Base-by-base conservation (phyloP, 495 filamentous ascomycete species). In the Penicillium argentinense region DNA sequence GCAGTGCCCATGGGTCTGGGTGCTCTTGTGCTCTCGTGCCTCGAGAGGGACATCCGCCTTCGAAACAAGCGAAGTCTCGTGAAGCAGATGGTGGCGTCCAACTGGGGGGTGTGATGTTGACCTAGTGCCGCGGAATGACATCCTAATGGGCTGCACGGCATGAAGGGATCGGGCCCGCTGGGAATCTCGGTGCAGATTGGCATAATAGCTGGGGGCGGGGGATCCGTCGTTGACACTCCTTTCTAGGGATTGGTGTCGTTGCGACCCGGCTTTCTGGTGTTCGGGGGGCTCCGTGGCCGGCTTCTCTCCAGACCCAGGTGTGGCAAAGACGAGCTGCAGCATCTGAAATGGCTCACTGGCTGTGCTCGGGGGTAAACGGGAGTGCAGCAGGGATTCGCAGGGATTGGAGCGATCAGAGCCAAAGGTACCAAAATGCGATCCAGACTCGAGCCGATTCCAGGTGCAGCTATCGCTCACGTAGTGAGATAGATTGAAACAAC, bases 391-490 rank as follows among this genome's bases (percentile, higher is more conserved):
- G 39, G 38, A 38, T 42, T 29, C n/a, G n/a, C n/a, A n/a, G n/a
- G n/a, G 30, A 9, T 22, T 18, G 25, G 12, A 27, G n/a, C 11
- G 25, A 14, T 1, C 19, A 12, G 1, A 23, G 29, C 36, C 53
- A 48, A 51, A 51, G 47, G 53, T 51, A 56, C 44, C 22, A n/a
- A n/a, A 22, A 16, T 11, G 9, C 12, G 38, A 44, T 43, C 47
- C 53, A 51, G 47, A 43, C 53, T 52, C 40, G 41, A 53, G 41
- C 45, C 54, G 37, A 53, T 53, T 27, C 47, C n/a, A n/a, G n/a
- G n/a, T 40, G 45, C 37, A 41, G 24, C 21, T 38, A 14, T 13
- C 28, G 19, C 28, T 19, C 33, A 18, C 14, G 18, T 27, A n/a
- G 33, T 27, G 38, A 37, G 37, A 16, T 41, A n/a, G 17, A 25